Percentiles rank a stretch among this genome's conserved stretches.
Conservation (phyloP, 1,139 yeast genomes). For the Suhomyces atakaporum region DNA sequence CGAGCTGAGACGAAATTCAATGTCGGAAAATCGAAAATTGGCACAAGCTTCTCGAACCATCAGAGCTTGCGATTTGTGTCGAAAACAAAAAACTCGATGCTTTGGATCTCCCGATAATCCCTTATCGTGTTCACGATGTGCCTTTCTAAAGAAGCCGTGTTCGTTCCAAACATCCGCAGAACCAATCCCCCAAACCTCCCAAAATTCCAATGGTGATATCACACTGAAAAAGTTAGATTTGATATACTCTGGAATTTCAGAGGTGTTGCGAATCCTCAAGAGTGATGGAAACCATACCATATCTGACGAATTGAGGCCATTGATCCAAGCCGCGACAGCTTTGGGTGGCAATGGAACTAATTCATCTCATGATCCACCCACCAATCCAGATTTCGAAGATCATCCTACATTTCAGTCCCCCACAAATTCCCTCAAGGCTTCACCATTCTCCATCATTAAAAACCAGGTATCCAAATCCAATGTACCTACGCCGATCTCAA, state of each 20-base stretch:
- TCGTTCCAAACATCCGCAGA: constrained; percentile 44
- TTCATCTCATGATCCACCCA: neutral
- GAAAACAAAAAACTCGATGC: constrained; percentile 66
- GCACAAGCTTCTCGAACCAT: constrained; percentile 48
- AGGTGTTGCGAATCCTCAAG: constrained; percentile 30
- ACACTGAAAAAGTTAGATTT: constrained; percentile 21
- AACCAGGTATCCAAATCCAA: constrained; percentile 32
- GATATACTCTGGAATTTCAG: constrained; percentile 36
- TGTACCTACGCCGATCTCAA: constrained; percentile 48
- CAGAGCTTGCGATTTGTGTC: constrained; percentile 60
- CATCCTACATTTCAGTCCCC: constrained; percentile 40
- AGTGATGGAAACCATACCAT: constrained; percentile 7
- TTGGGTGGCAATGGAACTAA: neutral
- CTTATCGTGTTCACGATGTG: constrained; percentile 56
- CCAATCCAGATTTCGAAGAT: constrained; percentile 5
- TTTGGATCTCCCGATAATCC: constrained; percentile 49
- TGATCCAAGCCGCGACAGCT: constrained; percentile 24
- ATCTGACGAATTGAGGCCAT: constrained; percentile 26
- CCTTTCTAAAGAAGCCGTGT: constrained; percentile 51
- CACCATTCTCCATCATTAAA: constrained; percentile 53
- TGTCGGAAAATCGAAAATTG: constrained; percentile 14
- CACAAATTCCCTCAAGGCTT: constrained; percentile 41
- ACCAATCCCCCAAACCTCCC: constrained; percentile 11
- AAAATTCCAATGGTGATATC: neutral
- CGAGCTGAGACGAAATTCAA: constrained; percentile 2